These are phyloP conservation scores for Arctium minus DNA, from an alignment of 129 eudicot genomes.

Conservation along the genomic window DNA sequence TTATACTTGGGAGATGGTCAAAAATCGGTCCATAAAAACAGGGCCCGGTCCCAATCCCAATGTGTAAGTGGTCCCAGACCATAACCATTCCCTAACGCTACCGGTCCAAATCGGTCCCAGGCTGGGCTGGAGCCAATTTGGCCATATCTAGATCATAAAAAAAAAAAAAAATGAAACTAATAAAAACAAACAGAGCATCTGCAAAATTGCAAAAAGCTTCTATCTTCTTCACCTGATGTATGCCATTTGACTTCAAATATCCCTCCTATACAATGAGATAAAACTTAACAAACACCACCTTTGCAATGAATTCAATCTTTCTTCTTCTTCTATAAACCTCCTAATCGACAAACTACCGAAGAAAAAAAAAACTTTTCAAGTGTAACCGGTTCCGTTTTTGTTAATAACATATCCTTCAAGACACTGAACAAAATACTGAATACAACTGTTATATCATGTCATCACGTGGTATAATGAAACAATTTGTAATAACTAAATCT, in stretches of 20 bases:
- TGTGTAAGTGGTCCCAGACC: too few species aligned
- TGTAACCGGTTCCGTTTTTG: slow-evolving; percentile 10
- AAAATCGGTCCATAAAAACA: not conserved
- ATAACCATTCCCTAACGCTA: too few species aligned
- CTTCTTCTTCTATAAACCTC: slow-evolving; percentile 15
- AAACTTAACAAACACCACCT: slow-evolving; percentile 16
- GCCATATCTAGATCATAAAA: not conserved
- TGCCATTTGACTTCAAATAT: slow-evolving; percentile 17
- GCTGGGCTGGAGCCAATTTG: not conserved
- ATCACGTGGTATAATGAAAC: slow-evolving; percentile 5
- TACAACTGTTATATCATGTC: slow-evolving; percentile 1
- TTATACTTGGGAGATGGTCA: not conserved
- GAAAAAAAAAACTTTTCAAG: slow-evolving; percentile 14
- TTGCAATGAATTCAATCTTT: slow-evolving; percentile 25
- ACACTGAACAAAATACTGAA: slow-evolving; percentile 7
- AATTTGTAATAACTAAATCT: not conserved
- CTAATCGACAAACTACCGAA: slow-evolving; percentile 19
- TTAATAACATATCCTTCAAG: slow-evolving; percentile 23
- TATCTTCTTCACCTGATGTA: slow-evolving; percentile 27
- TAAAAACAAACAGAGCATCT: not conserved
- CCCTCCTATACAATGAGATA: slow-evolving; percentile 34
- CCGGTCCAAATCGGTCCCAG: too few species aligned
- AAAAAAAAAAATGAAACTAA: not conserved
- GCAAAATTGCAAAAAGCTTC: slow-evolving; percentile 16
- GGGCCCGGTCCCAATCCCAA: not conserved